Conservation (phyloP, 1,139 yeast species). For the Hanseniaspora uvarum region DNA sequence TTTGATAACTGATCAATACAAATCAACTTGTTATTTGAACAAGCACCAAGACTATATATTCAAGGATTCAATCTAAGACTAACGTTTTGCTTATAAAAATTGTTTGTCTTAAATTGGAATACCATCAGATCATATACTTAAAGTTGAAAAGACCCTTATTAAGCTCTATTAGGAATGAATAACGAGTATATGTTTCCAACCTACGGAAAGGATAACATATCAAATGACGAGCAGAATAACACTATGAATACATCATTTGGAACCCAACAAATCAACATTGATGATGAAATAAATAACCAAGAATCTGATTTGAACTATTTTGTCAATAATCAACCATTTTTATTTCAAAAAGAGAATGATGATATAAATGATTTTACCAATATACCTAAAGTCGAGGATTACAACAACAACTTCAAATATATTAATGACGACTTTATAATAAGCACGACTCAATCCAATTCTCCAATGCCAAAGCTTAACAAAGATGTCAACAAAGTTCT, state of each 20-base stretch:
- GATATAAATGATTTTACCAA: neutral
- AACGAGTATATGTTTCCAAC: slow-evolving; percentile 5
- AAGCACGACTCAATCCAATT: neutral
- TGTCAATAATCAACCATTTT: slow-evolving; percentile 8
- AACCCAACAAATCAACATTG: slow-evolving; percentile 6
- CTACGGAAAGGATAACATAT: neutral
- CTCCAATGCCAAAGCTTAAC: neutral
- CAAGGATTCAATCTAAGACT: no score
- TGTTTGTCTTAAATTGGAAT: no score
- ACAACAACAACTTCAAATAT: slow-evolving; percentile 7
- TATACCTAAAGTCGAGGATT: neutral
- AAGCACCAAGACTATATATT: no score
- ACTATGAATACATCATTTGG: neutral
- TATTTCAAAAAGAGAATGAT: slow-evolving; percentile 2
- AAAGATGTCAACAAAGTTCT: slow-evolving; percentile 1
- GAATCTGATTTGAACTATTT: slow-evolving; percentile 10
- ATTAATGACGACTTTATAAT: slow-evolving; percentile 13
- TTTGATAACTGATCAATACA: no score
- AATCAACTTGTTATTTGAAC: no score
- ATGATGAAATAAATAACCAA: slow-evolving; percentile 10
- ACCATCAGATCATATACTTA: no score
- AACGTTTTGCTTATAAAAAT: no score
- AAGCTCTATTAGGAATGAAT: neutral
- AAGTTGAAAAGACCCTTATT: neutral
- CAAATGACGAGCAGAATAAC: neutral